Evolutionary conservation across 257 asterid species (phyloP), one percentile per base, ranked within the genome.

Genomic region (Ophiorrhiza pumila): DNA sequence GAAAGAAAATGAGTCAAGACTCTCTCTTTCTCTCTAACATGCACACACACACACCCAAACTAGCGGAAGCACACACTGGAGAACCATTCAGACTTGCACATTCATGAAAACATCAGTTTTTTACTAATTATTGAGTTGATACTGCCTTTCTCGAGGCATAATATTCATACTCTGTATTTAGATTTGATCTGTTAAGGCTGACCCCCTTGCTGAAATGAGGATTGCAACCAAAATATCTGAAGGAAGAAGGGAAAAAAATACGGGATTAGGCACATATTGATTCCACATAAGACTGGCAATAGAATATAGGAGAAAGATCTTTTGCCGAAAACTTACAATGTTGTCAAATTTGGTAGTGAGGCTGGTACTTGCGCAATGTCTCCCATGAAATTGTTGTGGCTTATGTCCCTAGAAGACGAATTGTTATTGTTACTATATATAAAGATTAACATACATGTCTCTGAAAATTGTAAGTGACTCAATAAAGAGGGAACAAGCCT

Each of bases 141-240:
- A 35, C 20, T 65, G 65, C 37, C 25, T 37, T 64, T 66, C 52
- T 27, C 22, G 71, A 78, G 73, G 69, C 74, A 69, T 72, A 42
- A 71, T 43, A 63, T 32, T 71, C 88, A 45, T 90, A 92, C 94
- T 87, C 96, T 82, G 96, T 85, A 43, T 79, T 76, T 68, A 84
- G 68, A 53, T 78, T 82, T 57, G 89, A 37, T 76, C 78, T 76
- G 72, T 78, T 69, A 62, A 64, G 61, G 74, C 82, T 73, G 66
- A 77, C 74, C 34, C 73, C 81, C 60, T 76, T 75, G 70, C 72
- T 57, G 37, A 83, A 53, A 56, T 58, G 74, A 70, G 84, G 80
- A 78, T 85, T 86, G 87, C 93, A 83, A 53, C 87, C 86, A 23
- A 78, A 83, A 76, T 89, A 78, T 79, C 97, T 89, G 79, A 71